These are phyloP conservation scores for Odontarrhena argentea DNA, from an alignment of 345 rosid genomes.

Conservation along the genomic window DNA sequence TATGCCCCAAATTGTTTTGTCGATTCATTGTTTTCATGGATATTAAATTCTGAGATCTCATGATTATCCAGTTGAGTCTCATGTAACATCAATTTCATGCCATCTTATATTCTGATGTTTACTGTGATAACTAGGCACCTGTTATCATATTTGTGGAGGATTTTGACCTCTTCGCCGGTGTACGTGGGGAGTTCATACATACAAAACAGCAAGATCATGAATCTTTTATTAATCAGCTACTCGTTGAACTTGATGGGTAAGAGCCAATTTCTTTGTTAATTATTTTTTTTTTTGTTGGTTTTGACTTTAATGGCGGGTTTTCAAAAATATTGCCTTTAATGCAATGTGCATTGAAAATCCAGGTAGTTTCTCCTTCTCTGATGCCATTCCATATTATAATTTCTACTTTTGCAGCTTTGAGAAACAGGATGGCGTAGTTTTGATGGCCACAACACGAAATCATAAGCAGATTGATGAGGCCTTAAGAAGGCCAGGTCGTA, in stretches of 20 bases:
- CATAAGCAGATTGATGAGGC: constrained; percentile 94
- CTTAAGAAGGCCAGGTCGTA: constrained; percentile 88
- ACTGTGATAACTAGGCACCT: too few relatives aligned
- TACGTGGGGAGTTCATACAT: constrained; percentile 87
- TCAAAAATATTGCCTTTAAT: constrained; percentile 2
- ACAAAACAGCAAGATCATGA: constrained; percentile 94
- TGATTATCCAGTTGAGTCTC: constrained; percentile 22
- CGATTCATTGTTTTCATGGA: constrained; percentile 22
- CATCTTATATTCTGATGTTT: too few relatives aligned
- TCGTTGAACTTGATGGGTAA: constrained; percentile 99
- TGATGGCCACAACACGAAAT: constrained; percentile 94
- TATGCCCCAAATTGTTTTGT: constrained; percentile 29
- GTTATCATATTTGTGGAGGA: constrained; percentile 60
- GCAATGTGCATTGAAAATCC: constrained; percentile 15
- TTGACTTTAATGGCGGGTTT: background rate
- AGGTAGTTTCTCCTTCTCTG: constrained; percentile 25
- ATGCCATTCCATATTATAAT: constrained; percentile 18
- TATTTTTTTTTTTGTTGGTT: background rate
- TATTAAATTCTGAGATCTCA: constrained; percentile 5
- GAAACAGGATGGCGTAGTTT: constrained; percentile 97
- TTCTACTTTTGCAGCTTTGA: constrained; percentile 62
- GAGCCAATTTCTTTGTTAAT: constrained; percentile 29
- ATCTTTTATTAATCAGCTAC: constrained; percentile 95
- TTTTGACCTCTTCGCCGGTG: constrained; percentile 97
- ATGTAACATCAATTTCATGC: constrained; percentile 1